Conservation (phyloP, 1,139 yeast genomes). For the Yamadazyma dendronema region DNA sequence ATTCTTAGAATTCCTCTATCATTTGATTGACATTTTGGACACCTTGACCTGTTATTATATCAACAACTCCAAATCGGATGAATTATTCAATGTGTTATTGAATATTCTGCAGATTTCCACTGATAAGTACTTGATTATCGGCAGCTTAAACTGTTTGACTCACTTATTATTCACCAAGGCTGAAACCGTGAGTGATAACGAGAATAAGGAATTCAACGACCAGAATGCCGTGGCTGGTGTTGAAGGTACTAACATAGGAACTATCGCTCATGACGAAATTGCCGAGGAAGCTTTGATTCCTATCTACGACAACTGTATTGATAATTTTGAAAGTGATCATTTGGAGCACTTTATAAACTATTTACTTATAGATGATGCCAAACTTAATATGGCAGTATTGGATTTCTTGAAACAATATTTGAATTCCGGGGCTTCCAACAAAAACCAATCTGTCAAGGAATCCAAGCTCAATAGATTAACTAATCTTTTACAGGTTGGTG, state of each 20-base stretch:
- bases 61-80: conserved; percentile 66
- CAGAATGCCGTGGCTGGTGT: conserved; percentile 3
- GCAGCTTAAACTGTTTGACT: conserved; percentile 44
- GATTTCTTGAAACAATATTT: conserved; percentile 40
- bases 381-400: conserved; percentile 32
- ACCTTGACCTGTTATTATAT: conserved; percentile 80
- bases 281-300: conserved; percentile 21
- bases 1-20: conserved; percentile 61
- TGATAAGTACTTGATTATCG: conserved; percentile 54
- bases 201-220: conserved; percentile 8
- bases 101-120: conserved; percentile 43
- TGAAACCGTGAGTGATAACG: conserved; percentile 29
- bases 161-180: conserved; percentile 40
- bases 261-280: conserved; percentile 7
- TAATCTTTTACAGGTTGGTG: conserved; percentile 30
- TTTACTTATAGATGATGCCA: conserved; percentile 38
- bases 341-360: conserved; percentile 31
- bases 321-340: conserved; percentile 33
- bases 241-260: neutral
- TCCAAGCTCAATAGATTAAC: conserved; percentile 35
- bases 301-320: conserved; percentile 41
- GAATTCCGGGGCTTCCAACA: conserved; percentile 38
- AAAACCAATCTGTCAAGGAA: conserved; percentile 28
- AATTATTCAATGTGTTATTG: conserved; percentile 52
- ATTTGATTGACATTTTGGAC: conserved; percentile 78